These are phyloP conservation scores for Oryza glaberrima DNA, from an alignment of 176 grass and related monocot genomes.

Conservation along the genomic window DNA sequence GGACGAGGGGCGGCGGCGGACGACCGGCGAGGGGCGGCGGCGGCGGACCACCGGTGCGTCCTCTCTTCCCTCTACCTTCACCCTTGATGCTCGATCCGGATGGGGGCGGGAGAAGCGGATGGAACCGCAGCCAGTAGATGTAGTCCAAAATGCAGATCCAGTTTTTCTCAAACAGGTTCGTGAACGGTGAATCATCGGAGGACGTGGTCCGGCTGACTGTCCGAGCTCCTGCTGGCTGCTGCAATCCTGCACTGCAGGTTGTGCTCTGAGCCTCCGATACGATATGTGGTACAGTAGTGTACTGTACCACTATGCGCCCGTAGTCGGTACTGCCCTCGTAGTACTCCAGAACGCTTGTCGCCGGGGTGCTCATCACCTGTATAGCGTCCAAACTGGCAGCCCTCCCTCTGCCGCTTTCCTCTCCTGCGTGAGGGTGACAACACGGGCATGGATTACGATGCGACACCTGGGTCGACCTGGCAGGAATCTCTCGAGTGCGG, in stretches of 20 bases:
- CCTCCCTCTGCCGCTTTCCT: not conserved
- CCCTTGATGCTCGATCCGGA: too few relatives aligned
- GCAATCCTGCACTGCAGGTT: not conserved
- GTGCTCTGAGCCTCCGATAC: not conserved
- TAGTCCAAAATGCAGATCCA: too few relatives aligned
- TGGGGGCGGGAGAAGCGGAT: too few relatives aligned
- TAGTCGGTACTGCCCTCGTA: too few relatives aligned
- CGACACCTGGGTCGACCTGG: constrained; percentile 24
- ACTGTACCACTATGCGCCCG: not conserved
- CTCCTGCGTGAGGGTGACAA: constrained; percentile 49
- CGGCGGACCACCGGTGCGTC: too few relatives aligned
- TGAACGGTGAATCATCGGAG: not conserved
- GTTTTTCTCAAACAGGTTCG: too few relatives aligned
- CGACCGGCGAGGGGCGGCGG: too few relatives aligned
- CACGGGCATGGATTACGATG: constrained; percentile 31
- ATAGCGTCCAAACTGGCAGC: not conserved
- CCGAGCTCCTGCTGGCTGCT: not conserved
- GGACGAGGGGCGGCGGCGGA: too few relatives aligned
- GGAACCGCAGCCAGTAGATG: too few relatives aligned
- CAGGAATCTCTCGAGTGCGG: constrained; percentile 55
- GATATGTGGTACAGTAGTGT: not conserved
- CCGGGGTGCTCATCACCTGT: not conserved
- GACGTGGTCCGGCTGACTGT: not conserved
- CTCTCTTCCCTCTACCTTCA: too few relatives aligned
- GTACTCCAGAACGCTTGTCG: not conserved